Percentiles rank a stretch among this genome's conserved stretches.
Conservation (phyloP, 768 basidiomycete species). For the Leucocoprinus leucothites region DNA sequence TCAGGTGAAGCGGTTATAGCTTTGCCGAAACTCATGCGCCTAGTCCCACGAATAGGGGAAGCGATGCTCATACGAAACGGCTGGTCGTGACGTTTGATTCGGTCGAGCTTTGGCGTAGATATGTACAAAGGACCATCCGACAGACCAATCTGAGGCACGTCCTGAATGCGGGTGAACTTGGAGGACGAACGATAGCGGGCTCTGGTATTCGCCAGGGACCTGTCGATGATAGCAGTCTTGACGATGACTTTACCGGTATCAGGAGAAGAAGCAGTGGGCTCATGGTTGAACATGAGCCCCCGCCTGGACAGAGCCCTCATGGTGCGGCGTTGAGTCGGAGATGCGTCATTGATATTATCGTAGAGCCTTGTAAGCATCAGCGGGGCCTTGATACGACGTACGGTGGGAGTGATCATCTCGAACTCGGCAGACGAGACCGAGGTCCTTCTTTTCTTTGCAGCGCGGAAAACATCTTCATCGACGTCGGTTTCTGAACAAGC, state of each 20-base stretch:
- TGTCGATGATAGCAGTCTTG: constrained; percentile 4
- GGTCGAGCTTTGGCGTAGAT: constrained; percentile 4
- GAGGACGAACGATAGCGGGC: constrained; percentile 5
- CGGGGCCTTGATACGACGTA: constrained; percentile 14
- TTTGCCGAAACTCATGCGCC: background rate
- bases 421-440: constrained; percentile 2
- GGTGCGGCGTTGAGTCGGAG: constrained; percentile 14
- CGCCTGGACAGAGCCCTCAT: constrained; percentile 15
- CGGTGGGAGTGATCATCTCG: constrained; percentile 19
- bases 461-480: constrained; percentile 20
- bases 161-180: background rate
- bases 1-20: background rate
- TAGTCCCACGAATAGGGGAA: background rate
- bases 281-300: background rate
- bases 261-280: background rate
- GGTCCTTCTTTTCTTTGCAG: constrained; percentile 21
- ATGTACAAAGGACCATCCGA: background rate
- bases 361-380: constrained; percentile 7
- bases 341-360: constrained; percentile 3
- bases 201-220: constrained; percentile 2
- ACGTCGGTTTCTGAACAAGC: constrained; percentile 19
- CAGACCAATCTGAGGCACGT: background rate
- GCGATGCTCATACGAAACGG: background rate
- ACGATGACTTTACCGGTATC: background rate
- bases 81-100: background rate